Evolutionary conservation across 495 filamentous ascomycete genomes (phyloP), one percentile per base, ranked within the genome.

Genomic region (Tuber microsphaerosporum): DNA sequence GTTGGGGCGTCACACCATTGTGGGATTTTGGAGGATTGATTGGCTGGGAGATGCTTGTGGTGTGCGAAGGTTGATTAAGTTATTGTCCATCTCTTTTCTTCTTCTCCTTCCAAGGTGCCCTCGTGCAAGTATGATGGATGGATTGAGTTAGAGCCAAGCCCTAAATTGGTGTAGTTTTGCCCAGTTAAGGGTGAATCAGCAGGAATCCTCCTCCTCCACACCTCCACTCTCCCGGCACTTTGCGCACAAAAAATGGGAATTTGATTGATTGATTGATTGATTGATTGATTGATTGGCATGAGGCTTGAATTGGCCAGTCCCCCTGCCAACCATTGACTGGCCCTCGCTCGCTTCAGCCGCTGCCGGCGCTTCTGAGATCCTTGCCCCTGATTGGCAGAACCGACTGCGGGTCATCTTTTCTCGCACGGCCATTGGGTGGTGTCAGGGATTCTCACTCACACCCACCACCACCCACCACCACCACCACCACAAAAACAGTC

Each of bases 311-410:
- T 31, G 26, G n/a, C 51, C 16, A 0, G n/a, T 14, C n/a, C 3
- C 14, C 51, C 14, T 26, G 10, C 56, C 12, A 31, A 12, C 20
- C 20, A 65, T 65, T 31, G 56, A 31, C 26, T 65, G 51, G 56
- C 56, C 26, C 56, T 65, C n/a, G n/a, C 56, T 65, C 56, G 56
- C 56, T 65, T 65, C 56, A 65, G 56, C 56, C 56, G 56, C 56
- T 31, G n/a, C 56, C n/a, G 56, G 56, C 56, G 56, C 56, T 65
- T 65, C 56, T 31, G 12, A 17, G n/a, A 31, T 65, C 10, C 56
- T 65, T 65, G 56, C 31, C 56, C 56, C 56, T 65, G 56, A 65
- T 65, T 65, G n/a, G 56, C 31, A 17, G 48, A n/a, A 22, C 48
- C 22, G 12, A 10, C 56, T 65, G 56, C 56, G 26, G n/a, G n/a